Base-by-base conservation (phyloP, 805 yeast species). In the Yarrowia hollandica region DNA sequence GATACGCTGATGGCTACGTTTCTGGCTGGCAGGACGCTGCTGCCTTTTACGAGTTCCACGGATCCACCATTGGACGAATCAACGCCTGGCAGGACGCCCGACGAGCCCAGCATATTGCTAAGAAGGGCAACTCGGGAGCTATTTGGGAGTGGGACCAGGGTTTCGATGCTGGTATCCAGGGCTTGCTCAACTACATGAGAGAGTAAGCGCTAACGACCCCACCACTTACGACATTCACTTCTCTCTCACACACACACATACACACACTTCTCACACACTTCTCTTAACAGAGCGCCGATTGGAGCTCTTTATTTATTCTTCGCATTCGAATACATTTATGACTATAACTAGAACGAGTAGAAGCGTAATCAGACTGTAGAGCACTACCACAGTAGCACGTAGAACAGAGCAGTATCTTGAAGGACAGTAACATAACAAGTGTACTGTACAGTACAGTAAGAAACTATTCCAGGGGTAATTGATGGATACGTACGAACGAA, bases 121-220 rank as follows among this genome's bases (percentile, higher is more conserved):
- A 60, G 37, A 78, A 80, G 63, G 94, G 94, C 6, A 65, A 73
- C 6, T 78, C 85, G 65, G 75, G 75, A 12, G 80, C 77, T 67
- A 59, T 83, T 57, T 92, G 97, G 96, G 96, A 88, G 71, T 92
- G 89, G 86, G 90, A 86, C 23, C 95, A 86, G 65, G 97, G 96
- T 0, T 90, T 82, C 67, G 81, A 80, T 52, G 79, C 79, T 46
- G 97, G 90, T 0, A 64, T 81, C 30, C 70, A 71, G 33, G 76
- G 76, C 52, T 83, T 63, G 37, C 54, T 46, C 48, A 39, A 55
- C 39, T 55, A 23, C 38, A 33, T 55, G 37, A n/a, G n/a, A n/a
- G 12, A 19, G n/a, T 50, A 50, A 34, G 23, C 19, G 26, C 14
- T 18, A 39, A 10, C 12, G 8, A 26, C 30, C 16, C n/a, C 14